Conservation (phyloP, 2,329 filamentous ascomycete genomes). For the Penicillium nordicum region DNA sequence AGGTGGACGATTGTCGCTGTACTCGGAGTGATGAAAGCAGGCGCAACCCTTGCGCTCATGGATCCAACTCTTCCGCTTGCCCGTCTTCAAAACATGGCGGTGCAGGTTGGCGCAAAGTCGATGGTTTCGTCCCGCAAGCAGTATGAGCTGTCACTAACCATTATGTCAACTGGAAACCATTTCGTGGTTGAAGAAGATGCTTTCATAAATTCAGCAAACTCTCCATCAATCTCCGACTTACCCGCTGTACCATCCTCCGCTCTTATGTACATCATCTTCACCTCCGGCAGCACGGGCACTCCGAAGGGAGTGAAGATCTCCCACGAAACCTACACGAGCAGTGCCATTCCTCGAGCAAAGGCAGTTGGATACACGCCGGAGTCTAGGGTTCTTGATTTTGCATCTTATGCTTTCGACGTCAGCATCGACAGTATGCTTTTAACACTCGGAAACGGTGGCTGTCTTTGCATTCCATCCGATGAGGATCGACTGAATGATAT, state of each 20-base stretch:
- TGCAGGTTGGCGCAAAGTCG: constrained; percentile 28
- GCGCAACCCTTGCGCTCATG: constrained; percentile 32
- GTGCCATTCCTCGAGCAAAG: constrained; percentile 52
- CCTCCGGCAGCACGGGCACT: constrained; percentile 52
- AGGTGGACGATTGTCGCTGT: constrained; percentile 35
- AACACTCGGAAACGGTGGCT: constrained; percentile 55
- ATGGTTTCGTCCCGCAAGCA: constrained; percentile 33
- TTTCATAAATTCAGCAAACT: constrained; percentile 18
- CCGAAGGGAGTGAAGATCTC: constrained; percentile 60
- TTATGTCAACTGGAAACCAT: constrained; percentile 31
- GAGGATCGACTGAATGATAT: constrained; percentile 51
- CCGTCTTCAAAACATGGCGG: constrained; percentile 33
- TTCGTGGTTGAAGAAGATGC: constrained; percentile 28
- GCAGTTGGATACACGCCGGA: constrained; percentile 50
- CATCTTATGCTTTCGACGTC: constrained; percentile 54
- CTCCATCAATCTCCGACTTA: constrained; percentile 11
- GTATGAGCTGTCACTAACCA: constrained; percentile 23
- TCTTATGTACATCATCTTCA: constrained; percentile 60
- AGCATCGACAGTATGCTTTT: constrained; percentile 54
- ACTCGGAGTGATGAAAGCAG: constrained; percentile 33
- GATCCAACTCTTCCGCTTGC: constrained; percentile 34
- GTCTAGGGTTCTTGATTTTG: constrained; percentile 60
- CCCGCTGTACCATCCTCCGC: constrained; percentile 29
- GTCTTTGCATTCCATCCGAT: constrained; percentile 56
- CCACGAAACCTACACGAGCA: constrained; percentile 58